Conservation (phyloP, 208 protist species). For the Acanthamoeba triangularis region DNA sequence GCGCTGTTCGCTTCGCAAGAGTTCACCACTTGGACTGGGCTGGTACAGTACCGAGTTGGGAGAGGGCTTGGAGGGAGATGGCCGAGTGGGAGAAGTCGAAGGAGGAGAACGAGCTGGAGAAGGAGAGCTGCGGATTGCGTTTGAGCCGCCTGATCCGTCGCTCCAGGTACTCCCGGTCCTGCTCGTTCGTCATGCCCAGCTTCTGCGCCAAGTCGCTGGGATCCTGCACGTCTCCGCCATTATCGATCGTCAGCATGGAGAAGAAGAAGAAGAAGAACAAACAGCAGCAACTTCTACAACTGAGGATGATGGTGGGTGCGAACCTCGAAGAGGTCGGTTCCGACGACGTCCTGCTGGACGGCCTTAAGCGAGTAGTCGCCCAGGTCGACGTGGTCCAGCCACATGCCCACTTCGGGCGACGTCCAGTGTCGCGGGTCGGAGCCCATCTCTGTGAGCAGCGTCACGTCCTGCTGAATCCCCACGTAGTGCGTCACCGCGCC, state of each 20-base stretch:
- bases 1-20: too few species aligned
- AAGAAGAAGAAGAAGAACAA: too few species aligned
- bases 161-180: background rate
- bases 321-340: background rate
- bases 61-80: background rate
- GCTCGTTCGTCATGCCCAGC: slow-evolving; percentile 37
- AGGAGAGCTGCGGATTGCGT: slow-evolving; percentile 18
- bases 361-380: slow-evolving; percentile 61
- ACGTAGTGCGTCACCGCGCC: slow-evolving; percentile 18
- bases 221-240: background rate
- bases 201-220: background rate
- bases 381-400: slow-evolving; percentile 69
- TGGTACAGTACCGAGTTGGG: background rate
- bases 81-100: background rate
- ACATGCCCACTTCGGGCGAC: slow-evolving; percentile 64
- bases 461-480: slow-evolving; percentile 65
- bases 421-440: slow-evolving; percentile 32
- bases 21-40: too few species aligned
- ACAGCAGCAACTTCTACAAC: too few species aligned
- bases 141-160: background rate
- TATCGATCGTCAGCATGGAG: background rate
- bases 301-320: too few species aligned
- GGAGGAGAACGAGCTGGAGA: slow-evolving; percentile 51
- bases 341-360: slow-evolving; percentile 1
- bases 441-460: slow-evolving; percentile 32